Percentiles rank a stretch among this genome's conserved stretches.
phyloP scores from a whole-genome alignment of 129 eudicot genomes.

The Saposhnikovia divaricata region DNA sequence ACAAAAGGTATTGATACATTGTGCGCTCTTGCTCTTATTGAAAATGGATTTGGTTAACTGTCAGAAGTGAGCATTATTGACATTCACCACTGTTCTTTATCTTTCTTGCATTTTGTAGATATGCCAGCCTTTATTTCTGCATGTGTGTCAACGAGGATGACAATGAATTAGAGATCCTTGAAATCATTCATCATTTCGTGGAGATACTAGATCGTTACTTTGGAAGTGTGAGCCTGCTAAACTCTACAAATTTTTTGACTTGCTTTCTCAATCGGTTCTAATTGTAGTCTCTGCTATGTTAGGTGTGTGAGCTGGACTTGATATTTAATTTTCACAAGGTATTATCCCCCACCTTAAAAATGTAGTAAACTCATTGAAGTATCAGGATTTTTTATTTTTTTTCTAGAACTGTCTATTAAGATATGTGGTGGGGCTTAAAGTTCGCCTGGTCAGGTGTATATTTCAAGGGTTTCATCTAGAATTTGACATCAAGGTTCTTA shows the following conservation, averaged over 20 bases:
- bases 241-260: not conserved
- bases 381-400: no score
- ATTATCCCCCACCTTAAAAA: not conserved
- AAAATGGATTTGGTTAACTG: not conserved
- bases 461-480: not conserved
- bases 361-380: not conserved
- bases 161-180: conserved; percentile 88
- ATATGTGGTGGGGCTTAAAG: not conserved
- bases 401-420: not conserved
- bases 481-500: not conserved
- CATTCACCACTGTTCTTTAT: not conserved
- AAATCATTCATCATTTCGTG: conserved; percentile 86
- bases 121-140: conserved; percentile 94
- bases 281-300: conserved; percentile 8
- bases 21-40: not conserved
- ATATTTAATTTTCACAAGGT: conserved; percentile 95
- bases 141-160: conserved; percentile 93
- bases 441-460: not conserved
- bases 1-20: conserved; percentile 49
- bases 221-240: conserved; percentile 68
- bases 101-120: conserved; percentile 34
- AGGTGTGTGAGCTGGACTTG: conserved; percentile 96
- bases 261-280: no score
- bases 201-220: conserved; percentile 91
- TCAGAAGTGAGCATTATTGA: not conserved